Percentiles rank a stretch among this genome's conserved stretches.
Conservation (phyloP, 176 grass and related monocot species). For the Oryza australiensis region DNA sequence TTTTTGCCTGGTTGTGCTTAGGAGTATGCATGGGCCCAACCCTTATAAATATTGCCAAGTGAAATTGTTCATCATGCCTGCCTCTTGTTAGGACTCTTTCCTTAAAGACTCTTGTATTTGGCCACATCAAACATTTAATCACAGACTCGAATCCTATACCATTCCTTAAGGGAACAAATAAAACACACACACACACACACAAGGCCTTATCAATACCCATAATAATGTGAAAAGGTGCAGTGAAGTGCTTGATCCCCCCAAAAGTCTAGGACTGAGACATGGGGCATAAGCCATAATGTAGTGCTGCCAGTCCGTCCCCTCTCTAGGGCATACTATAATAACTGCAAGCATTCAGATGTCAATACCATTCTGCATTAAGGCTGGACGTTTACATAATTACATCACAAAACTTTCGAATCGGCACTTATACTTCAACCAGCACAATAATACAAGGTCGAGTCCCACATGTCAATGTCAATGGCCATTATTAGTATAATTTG, state of each 20-base stretch:
- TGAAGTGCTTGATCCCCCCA: slow-evolving; percentile 50
- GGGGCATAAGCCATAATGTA: slow-evolving; percentile 38
- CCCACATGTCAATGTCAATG: slow-evolving; percentile 41
- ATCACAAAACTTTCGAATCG: slow-evolving; percentile 13
- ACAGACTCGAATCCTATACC: slow-evolving; percentile 40
- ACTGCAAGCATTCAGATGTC: slow-evolving; percentile 40
- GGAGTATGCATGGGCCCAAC: slow-evolving; percentile 43
- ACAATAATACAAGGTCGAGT: slow-evolving; percentile 37
- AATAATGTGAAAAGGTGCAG: slow-evolving; percentile 51
- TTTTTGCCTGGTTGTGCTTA: slow-evolving; percentile 38
- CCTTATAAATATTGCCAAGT: slow-evolving; percentile 52
- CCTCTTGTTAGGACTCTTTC: slow-evolving; percentile 51
- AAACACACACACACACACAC: background rate
- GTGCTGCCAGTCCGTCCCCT: slow-evolving; percentile 38
- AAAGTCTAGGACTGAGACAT: slow-evolving; percentile 47
- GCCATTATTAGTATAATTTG: slow-evolving; percentile 33
- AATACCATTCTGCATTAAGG: slow-evolving; percentile 41
- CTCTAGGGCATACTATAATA: slow-evolving; percentile 58
- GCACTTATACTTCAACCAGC: slow-evolving; percentile 32
- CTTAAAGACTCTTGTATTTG: slow-evolving; percentile 56
- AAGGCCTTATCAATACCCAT: slow-evolving; percentile 53
- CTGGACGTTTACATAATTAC: slow-evolving; percentile 20
- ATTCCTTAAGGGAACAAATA: slow-evolving; percentile 48
- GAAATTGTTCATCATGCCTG: slow-evolving; percentile 46
- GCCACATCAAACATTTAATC: slow-evolving; percentile 54